A percentile compares a stretch with the other conserved stretches of the same genome.
Evolutionary conservation across 805 yeast genomes (phyloP).

Genomic region (Candida morakotiae): DNA sequence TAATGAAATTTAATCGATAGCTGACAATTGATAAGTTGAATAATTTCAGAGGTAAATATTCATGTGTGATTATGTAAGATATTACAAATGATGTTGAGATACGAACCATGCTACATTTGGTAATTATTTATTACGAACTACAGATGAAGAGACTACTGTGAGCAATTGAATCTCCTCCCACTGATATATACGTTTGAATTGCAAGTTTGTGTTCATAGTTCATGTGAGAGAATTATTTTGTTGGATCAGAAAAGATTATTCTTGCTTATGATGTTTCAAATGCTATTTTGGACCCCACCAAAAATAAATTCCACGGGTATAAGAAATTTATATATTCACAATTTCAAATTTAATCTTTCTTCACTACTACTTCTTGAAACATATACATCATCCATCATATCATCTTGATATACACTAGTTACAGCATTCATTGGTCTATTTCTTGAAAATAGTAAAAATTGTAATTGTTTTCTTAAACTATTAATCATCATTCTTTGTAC

Average conservation of each 20-base stretch:
- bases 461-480: conserved; percentile 48
- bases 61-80: too few relatives aligned
- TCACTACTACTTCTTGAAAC: conserved; percentile 28
- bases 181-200: too few relatives aligned
- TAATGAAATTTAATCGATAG: too few relatives aligned
- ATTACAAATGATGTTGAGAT: too few relatives aligned
- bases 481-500: conserved; percentile 41
- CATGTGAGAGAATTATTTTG: not conserved
- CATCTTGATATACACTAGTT: not conserved
- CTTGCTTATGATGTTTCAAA: not conserved
- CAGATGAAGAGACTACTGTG: too few relatives aligned
- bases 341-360: conserved; percentile 31
- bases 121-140: too few relatives aligned
- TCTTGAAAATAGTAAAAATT: conserved; percentile 42
- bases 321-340: conserved; percentile 9
- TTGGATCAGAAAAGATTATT: not conserved
- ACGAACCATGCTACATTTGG: too few relatives aligned
- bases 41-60: too few relatives aligned
- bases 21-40: not conserved
- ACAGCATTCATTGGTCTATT: conserved; percentile 17
- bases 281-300: not conserved
- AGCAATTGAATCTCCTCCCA: too few relatives aligned
- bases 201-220: too few relatives aligned
- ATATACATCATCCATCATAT: conserved; percentile 15
- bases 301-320: not conserved